Conservation (phyloP, 768 basidiomycete species). For the Hygrocybe coccinea region DNA sequence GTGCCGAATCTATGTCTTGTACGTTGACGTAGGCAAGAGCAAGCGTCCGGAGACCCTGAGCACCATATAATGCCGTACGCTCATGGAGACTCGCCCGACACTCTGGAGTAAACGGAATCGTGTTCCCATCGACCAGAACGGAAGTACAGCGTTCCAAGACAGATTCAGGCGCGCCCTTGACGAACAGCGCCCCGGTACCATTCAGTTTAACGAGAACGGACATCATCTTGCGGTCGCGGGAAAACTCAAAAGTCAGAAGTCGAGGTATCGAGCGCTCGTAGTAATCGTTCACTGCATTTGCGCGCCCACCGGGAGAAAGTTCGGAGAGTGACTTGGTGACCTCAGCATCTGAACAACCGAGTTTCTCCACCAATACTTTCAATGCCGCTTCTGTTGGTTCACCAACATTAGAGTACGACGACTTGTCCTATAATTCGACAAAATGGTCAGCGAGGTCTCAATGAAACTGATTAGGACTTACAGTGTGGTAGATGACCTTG, state of each 20-base stretch:
- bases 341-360: slow-evolving; percentile 66
- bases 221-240: slow-evolving; percentile 99
- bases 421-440: slow-evolving; percentile 58
- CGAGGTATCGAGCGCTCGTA: slow-evolving; percentile 73
- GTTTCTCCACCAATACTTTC: slow-evolving; percentile 91
- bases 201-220: slow-evolving; percentile 81
- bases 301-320: slow-evolving; percentile 57
- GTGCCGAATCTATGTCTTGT: slow-evolving; percentile 66
- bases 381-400: slow-evolving; percentile 98
- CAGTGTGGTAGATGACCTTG: slow-evolving; percentile 77
- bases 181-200: slow-evolving; percentile 73
- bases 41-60: slow-evolving; percentile 81
- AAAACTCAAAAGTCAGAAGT: slow-evolving; percentile 94
- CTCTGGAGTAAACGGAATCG: slow-evolving; percentile 58
- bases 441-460: slow-evolving; percentile 1
- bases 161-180: slow-evolving; percentile 95
- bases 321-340: slow-evolving; percentile 51
- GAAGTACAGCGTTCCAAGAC: slow-evolving; percentile 85
- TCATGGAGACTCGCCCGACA: slow-evolving; percentile 59
- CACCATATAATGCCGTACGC: slow-evolving; percentile 68
- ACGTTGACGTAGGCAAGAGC: slow-evolving; percentile 85
- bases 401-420: slow-evolving; percentile 75
- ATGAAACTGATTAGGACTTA: slow-evolving; percentile 31
- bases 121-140: slow-evolving; percentile 58
- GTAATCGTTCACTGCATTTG: slow-evolving; percentile 79